Evolutionary conservation across 352 stramenopile species (phyloP), one percentile per base, ranked within the genome.

Genomic region (Globisporangium apiculatum): DNA sequence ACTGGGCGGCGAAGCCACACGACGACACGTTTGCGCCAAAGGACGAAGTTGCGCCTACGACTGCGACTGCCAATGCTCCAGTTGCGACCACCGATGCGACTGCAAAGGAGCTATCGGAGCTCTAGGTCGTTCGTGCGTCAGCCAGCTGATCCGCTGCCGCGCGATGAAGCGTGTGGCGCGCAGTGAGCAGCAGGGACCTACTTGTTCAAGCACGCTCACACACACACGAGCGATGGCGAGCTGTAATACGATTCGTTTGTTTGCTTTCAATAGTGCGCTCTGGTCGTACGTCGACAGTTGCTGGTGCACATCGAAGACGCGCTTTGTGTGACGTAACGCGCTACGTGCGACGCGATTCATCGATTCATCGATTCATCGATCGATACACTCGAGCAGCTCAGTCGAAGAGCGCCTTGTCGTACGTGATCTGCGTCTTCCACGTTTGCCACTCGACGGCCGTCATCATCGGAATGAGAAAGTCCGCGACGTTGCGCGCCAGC

Each of bases 1-100:
- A 96, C 72, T 96, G 87, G 87, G 86, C 83, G 17, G 73, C 71
- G 48, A 95, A 96, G 68, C 84, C 82, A 24, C 69, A 82, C 45
- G 55, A 66, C 45, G 55, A 62, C 14, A 43, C 50, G 14, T 64
- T 65, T 11, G 57, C 57, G 14, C 4, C 40, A 6, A 59, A 56
- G 15, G 56, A 50, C 10, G 48, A 48, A 12, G 40, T 40, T 1
- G 9, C 45, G 45, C 15, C 45, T 18, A 14, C 45, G 7, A n/a
- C 17, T 18, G 45, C 45, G 7, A 7, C 17, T 49, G 45, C 10
- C 45, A n/a, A 9, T 11, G n/a, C n/a, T 45, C 31, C 51, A 14
- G n/a, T n/a, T 18, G 43, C 38, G 5, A 55, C 17, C 14, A 35
- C 49, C 31, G 45, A 42, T 12, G 36, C 37, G 18, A 41, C 36